These are phyloP conservation scores for Rosa lucieae DNA, from an alignment of 306 rosid species.

Conservation along the genomic window DNA sequence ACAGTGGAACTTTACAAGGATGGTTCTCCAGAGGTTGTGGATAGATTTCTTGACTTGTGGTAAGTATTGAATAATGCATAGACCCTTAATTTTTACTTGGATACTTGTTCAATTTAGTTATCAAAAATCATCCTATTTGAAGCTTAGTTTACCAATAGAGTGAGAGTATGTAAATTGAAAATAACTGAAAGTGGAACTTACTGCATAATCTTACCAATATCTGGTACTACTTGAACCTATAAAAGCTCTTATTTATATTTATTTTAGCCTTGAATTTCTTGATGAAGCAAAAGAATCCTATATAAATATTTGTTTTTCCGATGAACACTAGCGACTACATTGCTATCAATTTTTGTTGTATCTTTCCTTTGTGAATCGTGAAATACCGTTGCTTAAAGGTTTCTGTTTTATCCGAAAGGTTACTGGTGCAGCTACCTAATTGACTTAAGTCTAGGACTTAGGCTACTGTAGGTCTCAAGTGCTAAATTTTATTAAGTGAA, in stretches of 20 bases:
- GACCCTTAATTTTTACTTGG: neutral
- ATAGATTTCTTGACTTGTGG: conserved; percentile 95
- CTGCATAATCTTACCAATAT: neutral
- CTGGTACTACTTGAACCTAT: neutral
- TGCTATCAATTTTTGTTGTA: conserved; percentile 4
- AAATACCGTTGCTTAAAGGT: neutral
- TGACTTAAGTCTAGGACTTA: too few relatives aligned
- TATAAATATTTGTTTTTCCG: too few relatives aligned
- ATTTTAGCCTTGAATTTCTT: neutral
- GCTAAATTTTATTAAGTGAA: neutral
- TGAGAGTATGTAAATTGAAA: neutral
- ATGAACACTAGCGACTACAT: neutral
- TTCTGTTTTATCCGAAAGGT: neutral
- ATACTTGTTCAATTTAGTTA: neutral
- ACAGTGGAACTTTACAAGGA: conserved; percentile 75
- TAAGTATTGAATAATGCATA: conserved; percentile 37
- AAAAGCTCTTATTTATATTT: neutral
- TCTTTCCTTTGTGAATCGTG: neutral
- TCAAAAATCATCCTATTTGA: neutral
- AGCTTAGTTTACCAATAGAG: neutral
- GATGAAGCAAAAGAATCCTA: neutral
- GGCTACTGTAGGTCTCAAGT: conserved; percentile 1
- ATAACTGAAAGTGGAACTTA: neutral
- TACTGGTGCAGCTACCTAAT: neutral
- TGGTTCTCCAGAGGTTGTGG: conserved; percentile 92